These are phyloP conservation scores for Trichosanthes truncata DNA, from an alignment of 306 rosid species.

Conservation along the genomic window DNA sequence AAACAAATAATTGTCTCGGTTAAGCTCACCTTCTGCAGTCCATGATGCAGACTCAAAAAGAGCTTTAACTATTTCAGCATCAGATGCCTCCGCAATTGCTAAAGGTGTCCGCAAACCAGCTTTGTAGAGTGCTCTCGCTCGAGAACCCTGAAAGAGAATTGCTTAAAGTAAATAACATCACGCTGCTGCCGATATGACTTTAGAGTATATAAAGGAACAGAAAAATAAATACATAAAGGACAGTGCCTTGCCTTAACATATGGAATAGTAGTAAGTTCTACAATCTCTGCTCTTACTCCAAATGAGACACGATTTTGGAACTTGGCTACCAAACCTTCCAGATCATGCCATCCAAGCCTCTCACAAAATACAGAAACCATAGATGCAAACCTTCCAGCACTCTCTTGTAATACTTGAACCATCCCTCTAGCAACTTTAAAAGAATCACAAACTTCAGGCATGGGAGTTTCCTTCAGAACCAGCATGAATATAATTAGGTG, in stretches of 20 bases:
- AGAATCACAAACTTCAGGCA: slow-evolving; percentile 78
- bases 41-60: slow-evolving; percentile 82
- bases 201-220: neutral
- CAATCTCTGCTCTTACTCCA: slow-evolving; percentile 93
- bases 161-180: slow-evolving; percentile 18
- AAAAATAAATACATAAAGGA: neutral
- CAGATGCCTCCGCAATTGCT: slow-evolving; percentile 94
- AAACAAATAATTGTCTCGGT: neutral
- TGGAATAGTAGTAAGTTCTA: slow-evolving; percentile 91
- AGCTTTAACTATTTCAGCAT: slow-evolving; percentile 73
- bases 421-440: slow-evolving; percentile 94
- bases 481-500: slow-evolving; percentile 7
- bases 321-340: slow-evolving; percentile 82
- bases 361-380: slow-evolving; percentile 93
- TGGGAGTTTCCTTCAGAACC: slow-evolving; percentile 69
- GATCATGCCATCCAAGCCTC: slow-evolving; percentile 95
- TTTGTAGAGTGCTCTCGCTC: slow-evolving; percentile 94
- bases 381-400: slow-evolving; percentile 96
- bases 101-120: slow-evolving; percentile 86
- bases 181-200: neutral
- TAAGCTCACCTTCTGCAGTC: slow-evolving; percentile 65
- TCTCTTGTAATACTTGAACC: slow-evolving; percentile 97
- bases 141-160: slow-evolving; percentile 57
- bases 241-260: slow-evolving; percentile 68
- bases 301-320: slow-evolving; percentile 94